A percentile compares a stretch with the other conserved stretches of the same genome.
phyloP scores from a whole-genome alignment of 257 asterid genomes.

The Striga asiatica region DNA sequence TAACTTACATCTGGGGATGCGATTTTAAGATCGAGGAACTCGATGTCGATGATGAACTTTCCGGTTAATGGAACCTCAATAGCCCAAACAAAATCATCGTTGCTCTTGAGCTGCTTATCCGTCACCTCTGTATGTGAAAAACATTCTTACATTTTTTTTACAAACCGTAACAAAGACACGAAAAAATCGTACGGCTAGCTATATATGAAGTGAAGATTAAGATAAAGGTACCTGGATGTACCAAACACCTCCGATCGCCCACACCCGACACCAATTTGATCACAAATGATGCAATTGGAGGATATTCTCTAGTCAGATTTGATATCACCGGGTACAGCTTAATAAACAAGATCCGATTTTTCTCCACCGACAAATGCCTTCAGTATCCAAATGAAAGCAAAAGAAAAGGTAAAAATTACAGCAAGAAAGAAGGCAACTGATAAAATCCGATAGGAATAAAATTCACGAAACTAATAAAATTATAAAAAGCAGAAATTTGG shows the following conservation, averaged over 20 bases:
- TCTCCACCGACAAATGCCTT: slow-evolving; percentile 92
- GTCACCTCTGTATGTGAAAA: slow-evolving; percentile 42
- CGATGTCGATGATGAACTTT: slow-evolving; percentile 82
- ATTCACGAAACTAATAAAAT: too few relatives aligned
- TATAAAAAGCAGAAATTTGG: too few relatives aligned
- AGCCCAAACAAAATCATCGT: slow-evolving; percentile 75
- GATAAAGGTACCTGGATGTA: slow-evolving; percentile 60
- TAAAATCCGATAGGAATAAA: too few relatives aligned
- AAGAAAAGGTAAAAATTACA: background rate
- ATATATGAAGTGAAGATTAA: too few relatives aligned
- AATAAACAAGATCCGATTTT: slow-evolving; percentile 53
- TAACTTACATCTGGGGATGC: slow-evolving; percentile 50
- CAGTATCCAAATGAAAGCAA: slow-evolving; percentile 9
- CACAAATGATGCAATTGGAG: slow-evolving; percentile 77
- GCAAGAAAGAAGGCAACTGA: too few relatives aligned
- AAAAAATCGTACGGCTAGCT: too few relatives aligned
- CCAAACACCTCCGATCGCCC: slow-evolving; percentile 67
- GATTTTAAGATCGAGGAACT: slow-evolving; percentile 81
- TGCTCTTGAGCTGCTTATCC: slow-evolving; percentile 73
- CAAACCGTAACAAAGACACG: too few relatives aligned
- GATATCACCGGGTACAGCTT: slow-evolving; percentile 77
- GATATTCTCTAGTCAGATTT: slow-evolving; percentile 55
- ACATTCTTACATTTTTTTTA: background rate
- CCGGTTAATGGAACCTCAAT: slow-evolving; percentile 71
- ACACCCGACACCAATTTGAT: slow-evolving; percentile 62